Conservation (phyloP, 169 alveolate species). For the Cytauxzoon felis region DNA sequence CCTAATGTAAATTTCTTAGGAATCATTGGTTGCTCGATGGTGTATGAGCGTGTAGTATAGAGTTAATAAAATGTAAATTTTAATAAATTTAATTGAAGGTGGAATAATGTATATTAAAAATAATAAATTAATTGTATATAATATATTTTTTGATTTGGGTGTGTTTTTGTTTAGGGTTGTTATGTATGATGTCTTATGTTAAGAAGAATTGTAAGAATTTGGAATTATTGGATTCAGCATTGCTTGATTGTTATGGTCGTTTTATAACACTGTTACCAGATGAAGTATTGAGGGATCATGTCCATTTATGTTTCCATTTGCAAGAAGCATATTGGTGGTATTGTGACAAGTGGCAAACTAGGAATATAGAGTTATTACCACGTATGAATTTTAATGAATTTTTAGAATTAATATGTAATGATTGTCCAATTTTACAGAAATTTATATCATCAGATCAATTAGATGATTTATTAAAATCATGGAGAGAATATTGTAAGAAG, state of each 20-base stretch:
- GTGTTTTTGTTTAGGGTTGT: too few relatives aligned
- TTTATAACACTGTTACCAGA: conserved; percentile 86
- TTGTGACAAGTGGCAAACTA: conserved; percentile 84
- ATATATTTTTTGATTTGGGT: too few relatives aligned
- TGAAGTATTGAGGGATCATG: conserved; percentile 77
- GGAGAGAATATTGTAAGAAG: conserved; percentile 77
- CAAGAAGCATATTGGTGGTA: conserved; percentile 92
- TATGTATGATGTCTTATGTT: too few relatives aligned
- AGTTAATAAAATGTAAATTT: too few relatives aligned
- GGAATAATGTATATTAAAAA: too few relatives aligned
- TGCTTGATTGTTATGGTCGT: conserved; percentile 85
- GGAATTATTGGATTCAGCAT: conserved; percentile 62
- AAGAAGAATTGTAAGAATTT: too few relatives aligned
- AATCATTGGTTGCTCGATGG: too few relatives aligned
- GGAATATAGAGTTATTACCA: conserved; percentile 73
- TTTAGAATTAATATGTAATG: conserved; percentile 77
- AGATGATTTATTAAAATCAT: conserved; percentile 63
- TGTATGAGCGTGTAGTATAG: too few relatives aligned
- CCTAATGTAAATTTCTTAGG: too few relatives aligned
- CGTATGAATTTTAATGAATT: conserved; percentile 71
- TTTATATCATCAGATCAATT: conserved; percentile 70
- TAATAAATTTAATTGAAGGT: too few relatives aligned
- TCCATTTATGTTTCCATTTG: conserved; percentile 82
- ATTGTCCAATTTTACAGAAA: conserved; percentile 75
- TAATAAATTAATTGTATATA: too few relatives aligned